phyloP scores from a whole-genome alignment of 208 protist species.

The Trypanosoma brucei region DNA sequence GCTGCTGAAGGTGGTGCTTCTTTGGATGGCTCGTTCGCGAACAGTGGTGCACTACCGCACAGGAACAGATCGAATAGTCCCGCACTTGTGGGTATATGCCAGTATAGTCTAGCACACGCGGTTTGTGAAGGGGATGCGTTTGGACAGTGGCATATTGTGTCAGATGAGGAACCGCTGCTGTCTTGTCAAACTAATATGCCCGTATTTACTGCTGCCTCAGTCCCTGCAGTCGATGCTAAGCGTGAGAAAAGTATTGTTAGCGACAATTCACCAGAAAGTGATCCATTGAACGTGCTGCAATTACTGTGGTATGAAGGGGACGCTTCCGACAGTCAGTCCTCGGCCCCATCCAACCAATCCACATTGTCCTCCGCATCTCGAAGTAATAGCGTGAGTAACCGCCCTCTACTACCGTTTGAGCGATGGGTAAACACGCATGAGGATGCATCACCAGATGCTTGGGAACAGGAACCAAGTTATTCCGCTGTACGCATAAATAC shows the following conservation, averaged over 20 bases:
- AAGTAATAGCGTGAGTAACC: slow-evolving; percentile 4
- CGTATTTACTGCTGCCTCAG: slow-evolving; percentile 25
- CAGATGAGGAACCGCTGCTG: slow-evolving; percentile 26
- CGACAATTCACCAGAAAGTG: neutral
- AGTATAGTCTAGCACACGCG: slow-evolving; percentile 40
- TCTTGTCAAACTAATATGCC: slow-evolving; percentile 13
- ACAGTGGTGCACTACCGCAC: neutral
- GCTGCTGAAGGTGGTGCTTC: neutral
- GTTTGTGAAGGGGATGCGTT: slow-evolving; percentile 18
- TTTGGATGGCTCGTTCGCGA: neutral
- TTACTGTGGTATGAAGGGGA: slow-evolving; percentile 25
- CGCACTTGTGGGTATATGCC: neutral
- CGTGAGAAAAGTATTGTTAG: neutral
- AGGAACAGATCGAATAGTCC: neutral
- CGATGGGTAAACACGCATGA: slow-evolving; percentile 22
- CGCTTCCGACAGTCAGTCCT: neutral
- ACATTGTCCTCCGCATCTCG: neutral
- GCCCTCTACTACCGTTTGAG: slow-evolving; percentile 28
- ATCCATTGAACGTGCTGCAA: slow-evolving; percentile 11
- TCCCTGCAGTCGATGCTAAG: neutral
- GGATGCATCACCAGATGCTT: slow-evolving; percentile 5
- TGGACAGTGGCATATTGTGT: slow-evolving; percentile 28
- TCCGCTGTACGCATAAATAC: slow-evolving; percentile 17
- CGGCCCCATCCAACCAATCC: neutral
- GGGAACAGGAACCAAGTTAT: slow-evolving; percentile 22